Base-by-base conservation (phyloP, 192 early-diverging fungal genomes). In the Allomyces arbusculus region DNA sequence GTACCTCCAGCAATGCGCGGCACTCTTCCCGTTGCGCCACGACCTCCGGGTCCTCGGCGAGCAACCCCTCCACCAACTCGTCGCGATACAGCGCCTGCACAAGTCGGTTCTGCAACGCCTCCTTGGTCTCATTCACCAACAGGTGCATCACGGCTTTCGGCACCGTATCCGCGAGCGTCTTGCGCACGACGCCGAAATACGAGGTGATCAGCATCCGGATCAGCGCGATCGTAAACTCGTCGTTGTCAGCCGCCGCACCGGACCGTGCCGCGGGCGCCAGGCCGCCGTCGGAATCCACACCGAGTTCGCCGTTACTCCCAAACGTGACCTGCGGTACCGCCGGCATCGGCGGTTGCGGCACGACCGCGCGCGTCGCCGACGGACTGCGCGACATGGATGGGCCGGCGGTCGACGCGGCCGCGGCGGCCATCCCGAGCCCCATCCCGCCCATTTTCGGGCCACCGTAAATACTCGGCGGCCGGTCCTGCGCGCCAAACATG, bases 121-220 rank as follows among this genome's bases (percentile, higher is more conserved):
- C 82, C 64, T 86, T 80, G 28, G 83, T 84, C 67, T 83, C 74
- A 69, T 88, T 88, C 70, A 90, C 88, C 63, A 90, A 71, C 61
- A 88, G 70, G 65, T 90, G 86, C 88, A 90, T 90, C 64, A 90
- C 78, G 4, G 88, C 82, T 76, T 90, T 90, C 64, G 88, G 88
- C 10, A 90, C 86, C 66, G 85, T 68, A 58, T 90, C 88, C 71
- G 87, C 85, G 65, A 88, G 81, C 16, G 86, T 83, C 74, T 90
- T 88, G 69, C 86, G 84, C 33, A 87, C 86, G 69, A 90, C 85
- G 65, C 78, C 75, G 69, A 90, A 90, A 72, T 90, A 90, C 24
- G 84, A 87, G 8, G 84, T 74, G 62, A 90, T 90, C 33, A 90
- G 74, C 0, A n/a, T 20, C 50, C 50, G 50, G 16, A 58, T 58